Conservation (phyloP, 2,329 filamentous ascomycete species). For the Hymenotorrendiella dingleyae region DNA sequence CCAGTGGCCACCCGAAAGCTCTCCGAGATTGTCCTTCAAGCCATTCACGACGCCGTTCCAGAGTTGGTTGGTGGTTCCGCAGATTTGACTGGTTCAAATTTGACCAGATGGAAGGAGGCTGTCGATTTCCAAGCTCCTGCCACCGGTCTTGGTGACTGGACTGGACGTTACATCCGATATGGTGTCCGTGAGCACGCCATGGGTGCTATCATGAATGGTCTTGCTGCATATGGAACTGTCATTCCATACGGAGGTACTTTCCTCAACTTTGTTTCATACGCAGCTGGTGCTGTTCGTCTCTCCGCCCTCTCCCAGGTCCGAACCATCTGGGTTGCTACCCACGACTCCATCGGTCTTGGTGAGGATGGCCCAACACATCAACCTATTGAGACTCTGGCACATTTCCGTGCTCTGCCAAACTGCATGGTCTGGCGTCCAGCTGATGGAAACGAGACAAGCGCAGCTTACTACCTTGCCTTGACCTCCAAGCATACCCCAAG, state of each 20-base stretch:
- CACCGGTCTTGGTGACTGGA: slow-evolving; percentile 80
- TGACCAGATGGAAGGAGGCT: slow-evolving; percentile 96
- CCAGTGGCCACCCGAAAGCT: slow-evolving; percentile 93
- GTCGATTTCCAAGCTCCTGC: slow-evolving; percentile 94
- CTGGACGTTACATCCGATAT: slow-evolving; percentile 87
- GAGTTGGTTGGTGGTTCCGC: slow-evolving; percentile 95
- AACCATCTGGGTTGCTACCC: slow-evolving; percentile 91
- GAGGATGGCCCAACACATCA: slow-evolving; percentile 98
- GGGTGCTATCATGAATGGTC: slow-evolving; percentile 91
- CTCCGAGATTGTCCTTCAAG: slow-evolving; percentile 86
- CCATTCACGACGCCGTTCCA: slow-evolving; percentile 75
- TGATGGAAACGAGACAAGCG: slow-evolving; percentile 96
- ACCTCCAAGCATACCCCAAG: slow-evolving; percentile 85
- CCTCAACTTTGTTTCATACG: slow-evolving; percentile 99
- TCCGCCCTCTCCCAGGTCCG: slow-evolving; percentile 88
- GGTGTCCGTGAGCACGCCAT: slow-evolving; percentile 90
- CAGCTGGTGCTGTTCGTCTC: slow-evolving; percentile 88
- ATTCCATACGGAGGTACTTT: slow-evolving; percentile 95
- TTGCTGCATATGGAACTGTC: slow-evolving; percentile 90
- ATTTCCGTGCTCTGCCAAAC: slow-evolving; percentile 98
- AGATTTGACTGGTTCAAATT: slow-evolving; percentile 96
- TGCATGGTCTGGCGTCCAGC: slow-evolving; percentile 99
- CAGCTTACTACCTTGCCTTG: slow-evolving; percentile 92
- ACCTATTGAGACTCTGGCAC: slow-evolving; percentile 95
- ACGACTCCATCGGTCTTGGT: slow-evolving; percentile 98